Evolutionary conservation across 768 basidiomycete species (phyloP), one percentile per base, ranked within the genome.

Genomic region (Phaeolepiota aurea): DNA sequence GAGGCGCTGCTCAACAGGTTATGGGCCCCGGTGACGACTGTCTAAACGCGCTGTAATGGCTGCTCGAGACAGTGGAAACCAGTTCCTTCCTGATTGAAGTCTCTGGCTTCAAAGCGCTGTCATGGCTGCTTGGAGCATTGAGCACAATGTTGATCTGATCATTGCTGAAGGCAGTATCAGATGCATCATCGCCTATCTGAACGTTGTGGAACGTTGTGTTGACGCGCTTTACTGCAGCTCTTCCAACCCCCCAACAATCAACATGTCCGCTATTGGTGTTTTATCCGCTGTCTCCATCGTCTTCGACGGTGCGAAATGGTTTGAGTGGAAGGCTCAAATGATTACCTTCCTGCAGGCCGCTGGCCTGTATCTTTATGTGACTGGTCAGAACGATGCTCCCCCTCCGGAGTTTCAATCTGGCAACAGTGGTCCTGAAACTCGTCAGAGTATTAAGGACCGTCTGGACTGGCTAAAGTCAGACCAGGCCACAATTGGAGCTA

Each of bases 191-290:
- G n/a, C 50, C 16, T 25, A 42, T n/a, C 9, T 1, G 11, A 28
- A 32, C 5, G 43, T 53, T 11, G 20, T 47, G 13, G 25, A 40
- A 16, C 47, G 49, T 33, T 18, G 37, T 4, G 38, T 36, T 0
- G n/a, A 20, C 19, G 25, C 28, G 28, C 28, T 31, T 31, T 31
- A 31, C 14, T 31, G 28, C 28, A 31, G 28, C 28, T 10, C 28
- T 14, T 10, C 10, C 9, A 31, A 31, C 9, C 28, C 14, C 14
- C 14, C 14, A 31, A 31, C 10, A 31, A 31, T 10, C 28, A 31
- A 31, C 28, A 31, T 31, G 28, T 31, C 28, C 9, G 14, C 28
- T 14, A 31, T 14, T 14, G 14, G 10, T 31, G 28, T 31, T 10
- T 10, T 31, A 9, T 9, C 28, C 14, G 28, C 28, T 14, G 28